A percentile compares a stretch with the other conserved stretches of the same genome.
phyloP scores from a whole-genome alignment of 2,329 filamentous ascomycete species.

The Venturia aucupariae region DNA sequence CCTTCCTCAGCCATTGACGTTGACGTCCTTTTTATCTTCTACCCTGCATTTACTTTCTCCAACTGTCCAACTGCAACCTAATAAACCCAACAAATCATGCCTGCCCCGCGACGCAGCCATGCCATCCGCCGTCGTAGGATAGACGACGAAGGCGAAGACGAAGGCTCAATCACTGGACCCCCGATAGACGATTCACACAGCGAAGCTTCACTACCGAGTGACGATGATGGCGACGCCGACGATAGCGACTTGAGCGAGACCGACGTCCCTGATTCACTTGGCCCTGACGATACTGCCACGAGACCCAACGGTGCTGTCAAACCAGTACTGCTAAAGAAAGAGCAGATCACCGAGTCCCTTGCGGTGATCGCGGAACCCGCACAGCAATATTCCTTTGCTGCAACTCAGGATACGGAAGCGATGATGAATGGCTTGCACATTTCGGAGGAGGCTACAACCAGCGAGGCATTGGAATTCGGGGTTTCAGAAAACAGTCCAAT shows the following conservation, averaged over 20 bases:
- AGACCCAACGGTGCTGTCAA: conserved; percentile 28
- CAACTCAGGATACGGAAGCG: conserved; percentile 47
- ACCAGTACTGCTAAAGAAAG: conserved; percentile 13
- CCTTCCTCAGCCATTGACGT: conserved; percentile 1
- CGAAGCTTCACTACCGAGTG: conserved; percentile 49
- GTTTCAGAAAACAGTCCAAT: conserved; percentile 23
- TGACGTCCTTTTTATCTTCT: conserved; percentile 5
- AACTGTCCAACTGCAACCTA: background rate
- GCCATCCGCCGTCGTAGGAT: conserved; percentile 30
- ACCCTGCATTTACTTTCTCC: background rate
- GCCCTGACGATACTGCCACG: conserved; percentile 28
- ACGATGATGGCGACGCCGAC: conserved; percentile 49
- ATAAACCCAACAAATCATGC: conserved; percentile 11
- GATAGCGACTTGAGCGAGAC: conserved; percentile 48
- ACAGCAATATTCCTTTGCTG: conserved; percentile 26
- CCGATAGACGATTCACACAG: conserved; percentile 53
- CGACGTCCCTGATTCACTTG: conserved; percentile 31
- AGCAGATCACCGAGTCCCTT: conserved; percentile 24
- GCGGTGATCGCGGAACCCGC: conserved; percentile 28
- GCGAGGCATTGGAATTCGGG: conserved; percentile 43
- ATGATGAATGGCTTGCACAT: conserved; percentile 52
- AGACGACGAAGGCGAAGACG: conserved; percentile 31
- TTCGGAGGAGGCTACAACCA: conserved; percentile 28
- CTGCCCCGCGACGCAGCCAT: conserved; percentile 13
- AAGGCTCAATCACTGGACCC: conserved; percentile 36